Evolutionary conservation across 139 green algal species (phyloP).

Genomic region (Gonium pectorale): DNA sequence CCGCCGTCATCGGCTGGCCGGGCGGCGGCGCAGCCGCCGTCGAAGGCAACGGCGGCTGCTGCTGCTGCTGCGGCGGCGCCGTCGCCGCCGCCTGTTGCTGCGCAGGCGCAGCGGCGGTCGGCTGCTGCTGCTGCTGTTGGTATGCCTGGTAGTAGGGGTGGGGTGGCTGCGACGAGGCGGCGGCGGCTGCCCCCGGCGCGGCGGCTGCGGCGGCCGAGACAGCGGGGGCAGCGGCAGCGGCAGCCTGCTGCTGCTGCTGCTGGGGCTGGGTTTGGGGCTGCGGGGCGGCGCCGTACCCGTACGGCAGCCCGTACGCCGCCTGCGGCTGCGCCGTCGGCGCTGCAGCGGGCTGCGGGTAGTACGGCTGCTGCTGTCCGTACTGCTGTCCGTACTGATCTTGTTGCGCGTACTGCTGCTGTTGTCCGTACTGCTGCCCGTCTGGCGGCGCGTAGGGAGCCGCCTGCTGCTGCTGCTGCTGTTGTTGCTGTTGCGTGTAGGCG

Average conservation of each 20-base stretch:
- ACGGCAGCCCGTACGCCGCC: background rate
- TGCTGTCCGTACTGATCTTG: background rate
- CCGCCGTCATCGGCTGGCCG: too few species aligned
- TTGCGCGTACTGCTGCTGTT: background rate
- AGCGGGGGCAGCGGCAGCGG: too few species aligned
- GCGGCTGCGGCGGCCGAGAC: too few species aligned
- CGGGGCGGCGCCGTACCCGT: background rate
- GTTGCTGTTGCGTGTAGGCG: background rate
- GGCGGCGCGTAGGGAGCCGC: background rate
- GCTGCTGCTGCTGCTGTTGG: slow-evolving; percentile 8
- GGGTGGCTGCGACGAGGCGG: too few species aligned
- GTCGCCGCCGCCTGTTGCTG: background rate
- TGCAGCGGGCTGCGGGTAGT: slow-evolving; percentile 5
- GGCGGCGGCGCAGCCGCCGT: too few species aligned
- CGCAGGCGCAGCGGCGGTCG: too few species aligned
- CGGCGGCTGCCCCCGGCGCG: too few species aligned
- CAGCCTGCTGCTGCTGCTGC: background rate
- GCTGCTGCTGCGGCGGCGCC: background rate
- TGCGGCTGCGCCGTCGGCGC: background rate
- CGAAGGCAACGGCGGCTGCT: too few species aligned
- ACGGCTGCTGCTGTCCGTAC: background rate
- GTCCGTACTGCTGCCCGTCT: background rate
- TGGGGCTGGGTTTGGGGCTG: background rate
- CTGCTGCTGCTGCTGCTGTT: background rate
- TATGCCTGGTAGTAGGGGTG: too few species aligned